Evolutionary conservation across 768 basidiomycete species (phyloP), one percentile per base, ranked within the genome.

Genomic region (Mycena indigotica): DNA sequence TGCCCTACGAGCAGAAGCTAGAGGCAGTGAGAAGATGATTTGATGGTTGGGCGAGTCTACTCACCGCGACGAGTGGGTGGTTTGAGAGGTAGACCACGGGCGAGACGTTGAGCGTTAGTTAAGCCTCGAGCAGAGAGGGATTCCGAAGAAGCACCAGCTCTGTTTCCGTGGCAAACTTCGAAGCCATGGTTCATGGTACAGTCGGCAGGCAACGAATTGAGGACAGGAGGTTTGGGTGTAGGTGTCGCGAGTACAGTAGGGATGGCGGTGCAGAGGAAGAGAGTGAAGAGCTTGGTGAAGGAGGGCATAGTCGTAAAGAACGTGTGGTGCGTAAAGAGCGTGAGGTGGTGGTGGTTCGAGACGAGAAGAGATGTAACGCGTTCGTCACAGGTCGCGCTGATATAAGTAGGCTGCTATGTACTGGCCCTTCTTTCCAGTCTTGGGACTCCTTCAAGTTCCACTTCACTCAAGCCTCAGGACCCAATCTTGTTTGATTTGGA

Each of bases 91-190:
- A 70, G 51, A 35, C 65, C 65, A n/a, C 62, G 66, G 30, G 58
- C 56, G 10, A 70, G 61, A 19, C 69, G 62, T 55, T 70, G 52
- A 16, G 46, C 67, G 55, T 70, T 70, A 19, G 67, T 67, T n/a
- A 69, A 32, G 48, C 26, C 25, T 39, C 45, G 16, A 3, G 57
- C 55, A 15, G 40, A 26, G 16, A 10, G 52, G 30, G 44, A 48
- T 35, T 54, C 49, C 17, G 32, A 19, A 24, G n/a, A 21, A 13
- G 55, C 38, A 50, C 53, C 32, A 16, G 50, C n/a, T 25, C 12
- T 16, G 12, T 5, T 44, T 24, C 35, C 25, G 21, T 16, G 19
- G 28, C 41, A 55, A 21, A 53, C 23, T 26, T 57, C 60, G 15
- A 51, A 24, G 15, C 25, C 40, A 2, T 13, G 15, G 19, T 29